Percentiles rank a stretch among this genome's conserved stretches.
phyloP scores from a whole-genome alignment of 208 protist species.

The Crithidia mellificae region DNA sequence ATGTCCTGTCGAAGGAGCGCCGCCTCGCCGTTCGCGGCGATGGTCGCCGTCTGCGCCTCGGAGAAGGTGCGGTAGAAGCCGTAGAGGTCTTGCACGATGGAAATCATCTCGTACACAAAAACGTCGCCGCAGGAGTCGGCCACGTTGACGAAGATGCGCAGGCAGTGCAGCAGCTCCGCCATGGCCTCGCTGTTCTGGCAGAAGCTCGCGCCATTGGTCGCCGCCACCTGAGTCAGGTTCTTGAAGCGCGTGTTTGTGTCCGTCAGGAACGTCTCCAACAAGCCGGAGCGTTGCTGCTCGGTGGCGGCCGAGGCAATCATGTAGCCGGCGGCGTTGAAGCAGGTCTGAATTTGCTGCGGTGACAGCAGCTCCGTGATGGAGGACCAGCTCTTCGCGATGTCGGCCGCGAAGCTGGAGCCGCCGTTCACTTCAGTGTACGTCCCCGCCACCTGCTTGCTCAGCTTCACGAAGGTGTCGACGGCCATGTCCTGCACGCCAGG shows the following conservation, averaged over 20 bases:
- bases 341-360: conserved; percentile 93
- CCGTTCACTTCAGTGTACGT: conserved; percentile 77
- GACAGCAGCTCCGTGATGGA: conserved; percentile 93
- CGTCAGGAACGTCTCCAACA: conserved; percentile 89
- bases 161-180: conserved; percentile 89
- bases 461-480: conserved; percentile 99
- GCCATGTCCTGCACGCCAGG: conserved; percentile 99
- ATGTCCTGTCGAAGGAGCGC: conserved; percentile 40
- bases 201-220: conserved; percentile 50
- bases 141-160: conserved; percentile 95
- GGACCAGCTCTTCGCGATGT: conserved; percentile 89
- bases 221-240: conserved; percentile 56
- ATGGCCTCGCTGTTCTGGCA: conserved; percentile 60
- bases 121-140: conserved; percentile 86
- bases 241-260: conserved; percentile 90
- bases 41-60: conserved; percentile 32
- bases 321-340: conserved; percentile 96
- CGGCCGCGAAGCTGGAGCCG: conserved; percentile 85
- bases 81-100: conserved; percentile 95
- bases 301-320: conserved; percentile 87
- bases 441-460: conserved; percentile 93
- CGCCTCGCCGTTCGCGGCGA: conserved; percentile 35
- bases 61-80: conserved; percentile 95
- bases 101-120: conserved; percentile 93
- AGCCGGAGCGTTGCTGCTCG: conserved; percentile 30